Conservation (phyloP, 441 rosid species). For the Kokia cookei region DNA sequence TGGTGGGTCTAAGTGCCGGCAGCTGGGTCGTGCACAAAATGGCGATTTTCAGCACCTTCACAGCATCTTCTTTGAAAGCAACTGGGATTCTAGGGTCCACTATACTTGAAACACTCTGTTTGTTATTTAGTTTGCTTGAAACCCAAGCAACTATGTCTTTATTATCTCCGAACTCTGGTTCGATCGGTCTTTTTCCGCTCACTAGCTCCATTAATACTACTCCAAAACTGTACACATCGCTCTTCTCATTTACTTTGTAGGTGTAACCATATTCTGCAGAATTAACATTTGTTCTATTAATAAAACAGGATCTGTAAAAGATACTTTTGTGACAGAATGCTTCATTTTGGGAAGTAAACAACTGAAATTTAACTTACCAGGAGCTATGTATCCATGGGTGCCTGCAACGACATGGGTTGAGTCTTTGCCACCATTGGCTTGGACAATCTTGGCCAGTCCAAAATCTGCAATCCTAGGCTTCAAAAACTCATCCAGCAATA, state of each 20-base stretch:
- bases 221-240: constrained; percentile 90
- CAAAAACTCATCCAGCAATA: constrained; percentile 72
- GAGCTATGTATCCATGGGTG: constrained; percentile 97
- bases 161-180: constrained; percentile 70
- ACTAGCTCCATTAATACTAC: constrained; percentile 91
- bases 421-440: constrained; percentile 39
- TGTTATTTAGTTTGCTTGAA: constrained; percentile 48
- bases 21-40: constrained; percentile 58
- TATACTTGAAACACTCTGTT: constrained; percentile 39
- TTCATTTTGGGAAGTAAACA: background rate
- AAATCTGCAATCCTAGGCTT: constrained; percentile 98
- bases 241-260: constrained; percentile 73
- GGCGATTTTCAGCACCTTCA: constrained; percentile 64
- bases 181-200: constrained; percentile 78
- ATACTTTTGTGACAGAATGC: background rate
- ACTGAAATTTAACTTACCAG: constrained; percentile 41
- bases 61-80: constrained; percentile 49
- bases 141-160: constrained; percentile 80
- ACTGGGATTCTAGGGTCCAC: constrained; percentile 65
- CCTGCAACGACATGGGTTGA: constrained; percentile 78
- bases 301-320: background rate
- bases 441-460: constrained; percentile 91
- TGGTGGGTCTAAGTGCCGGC: constrained; percentile 66
- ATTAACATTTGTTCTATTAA: background rate
- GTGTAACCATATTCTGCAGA: constrained; percentile 83